phyloP scores from a whole-genome alignment of 305 asterid genomes.

The Nicotiana rustica region DNA sequence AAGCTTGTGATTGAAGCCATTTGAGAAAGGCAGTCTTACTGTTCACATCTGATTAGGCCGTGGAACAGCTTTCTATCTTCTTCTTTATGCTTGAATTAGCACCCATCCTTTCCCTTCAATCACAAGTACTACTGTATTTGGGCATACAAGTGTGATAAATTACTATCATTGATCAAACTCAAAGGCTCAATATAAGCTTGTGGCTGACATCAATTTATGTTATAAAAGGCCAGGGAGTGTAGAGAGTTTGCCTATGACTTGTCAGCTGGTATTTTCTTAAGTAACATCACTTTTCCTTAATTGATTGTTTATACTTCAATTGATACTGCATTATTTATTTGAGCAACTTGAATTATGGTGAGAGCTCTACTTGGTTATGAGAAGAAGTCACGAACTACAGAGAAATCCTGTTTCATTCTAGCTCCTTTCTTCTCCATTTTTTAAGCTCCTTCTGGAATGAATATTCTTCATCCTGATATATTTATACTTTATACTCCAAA shows the following conservation, averaged over 20 bases:
- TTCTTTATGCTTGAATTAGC: background rate
- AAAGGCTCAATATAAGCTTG: constrained; percentile 12
- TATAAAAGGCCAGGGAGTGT: background rate
- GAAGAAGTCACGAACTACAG: background rate
- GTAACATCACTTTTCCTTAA: background rate
- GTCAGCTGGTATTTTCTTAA: constrained; percentile 15
- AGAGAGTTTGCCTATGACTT: constrained; percentile 22
- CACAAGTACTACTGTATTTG: background rate
- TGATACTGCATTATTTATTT: background rate
- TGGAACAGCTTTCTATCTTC: constrained; percentile 6
- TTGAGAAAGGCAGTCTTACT: background rate
- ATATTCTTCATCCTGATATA: background rate
- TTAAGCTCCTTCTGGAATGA: constrained; percentile 7
- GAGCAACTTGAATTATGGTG: constrained; percentile 7
- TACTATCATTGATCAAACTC: background rate
- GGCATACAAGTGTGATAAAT: constrained; percentile 11
- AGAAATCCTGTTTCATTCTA: background rate
- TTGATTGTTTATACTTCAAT: background rate
- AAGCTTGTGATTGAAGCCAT: constrained; percentile 9
- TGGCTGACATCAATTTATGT: background rate
- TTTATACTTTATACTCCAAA: constrained; percentile 13
- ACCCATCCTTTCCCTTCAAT: constrained; percentile 18
- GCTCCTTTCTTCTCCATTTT: background rate
- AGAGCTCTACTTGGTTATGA: background rate
- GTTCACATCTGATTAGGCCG: constrained; percentile 1